A percentile compares a stretch with the other conserved stretches of the same genome.
phyloP scores from a whole-genome alignment of 2,329 filamentous ascomycete genomes.

The Ascochyta lentis region DNA sequence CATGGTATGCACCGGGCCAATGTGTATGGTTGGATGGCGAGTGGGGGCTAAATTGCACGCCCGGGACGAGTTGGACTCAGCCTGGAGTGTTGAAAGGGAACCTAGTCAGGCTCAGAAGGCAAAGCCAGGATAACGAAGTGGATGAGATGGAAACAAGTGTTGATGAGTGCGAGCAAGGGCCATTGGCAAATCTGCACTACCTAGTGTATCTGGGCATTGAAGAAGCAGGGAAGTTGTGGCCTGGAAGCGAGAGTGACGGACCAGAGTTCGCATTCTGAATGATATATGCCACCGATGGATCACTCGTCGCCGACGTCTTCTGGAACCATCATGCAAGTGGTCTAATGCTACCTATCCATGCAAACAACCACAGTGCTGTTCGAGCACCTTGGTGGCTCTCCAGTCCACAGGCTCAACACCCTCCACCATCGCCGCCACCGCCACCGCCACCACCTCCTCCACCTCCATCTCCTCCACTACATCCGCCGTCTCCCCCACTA shows the following conservation, averaged over 20 bases:
- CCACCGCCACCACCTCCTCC: conserved; percentile 8
- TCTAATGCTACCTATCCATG: too few species aligned
- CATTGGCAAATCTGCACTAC: conserved; percentile 15
- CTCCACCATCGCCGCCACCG: neutral
- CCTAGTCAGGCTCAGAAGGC: neutral
- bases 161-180: neutral
- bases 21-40: conserved; percentile 15
- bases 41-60: conserved; percentile 1
- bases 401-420: neutral
- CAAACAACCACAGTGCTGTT: neutral
- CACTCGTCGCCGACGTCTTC: neutral
- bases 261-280: conserved; percentile 9
- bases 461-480: neutral
- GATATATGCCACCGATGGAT: neutral
- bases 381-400: neutral
- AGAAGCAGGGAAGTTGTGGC: conserved; percentile 12
- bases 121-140: neutral
- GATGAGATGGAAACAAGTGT: too few species aligned
- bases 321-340: too few species aligned
- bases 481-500: neutral
- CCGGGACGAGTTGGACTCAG: conserved; percentile 5
- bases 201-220: conserved; percentile 22
- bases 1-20: conserved; percentile 17
- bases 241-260: conserved; percentile 2
- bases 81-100: conserved; percentile 7